Percentiles rank a stretch among this genome's conserved stretches.
Evolutionary conservation across 345 rosid species (phyloP).

Genomic region (Physaria fendleri): DNA sequence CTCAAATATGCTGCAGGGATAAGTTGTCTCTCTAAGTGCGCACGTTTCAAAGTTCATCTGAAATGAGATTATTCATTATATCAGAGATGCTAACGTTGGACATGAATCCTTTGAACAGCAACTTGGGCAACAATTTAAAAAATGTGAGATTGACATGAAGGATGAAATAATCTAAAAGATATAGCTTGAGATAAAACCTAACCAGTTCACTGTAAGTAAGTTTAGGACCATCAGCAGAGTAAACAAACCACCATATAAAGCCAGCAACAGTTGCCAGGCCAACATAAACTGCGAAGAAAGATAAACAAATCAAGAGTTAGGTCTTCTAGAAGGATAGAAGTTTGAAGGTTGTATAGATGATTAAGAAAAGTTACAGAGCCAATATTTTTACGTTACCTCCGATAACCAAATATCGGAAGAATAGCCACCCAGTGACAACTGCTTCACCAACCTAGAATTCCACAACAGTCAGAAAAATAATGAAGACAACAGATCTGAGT

Average conservation of each 20-base stretch:
- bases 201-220: slow-evolving; percentile 87
- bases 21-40: slow-evolving; percentile 71
- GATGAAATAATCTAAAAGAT: neutral
- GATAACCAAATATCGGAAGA: slow-evolving; percentile 94
- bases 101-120: neutral
- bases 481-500: slow-evolving; percentile 2
- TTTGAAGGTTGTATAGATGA: neutral
- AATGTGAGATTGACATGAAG: neutral
- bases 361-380: slow-evolving; percentile 2
- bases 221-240: slow-evolving; percentile 80
- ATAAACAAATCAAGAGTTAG: slow-evolving; percentile 4
- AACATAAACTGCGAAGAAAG: slow-evolving; percentile 71
- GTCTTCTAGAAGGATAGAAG: neutral
- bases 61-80: slow-evolving; percentile 12
- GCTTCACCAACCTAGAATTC: slow-evolving; percentile 86
- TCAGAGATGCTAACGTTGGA: neutral
- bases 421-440: slow-evolving; percentile 95
- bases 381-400: slow-evolving; percentile 62
- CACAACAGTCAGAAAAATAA: slow-evolving; percentile 19
- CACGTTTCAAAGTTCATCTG: slow-evolving; percentile 97
- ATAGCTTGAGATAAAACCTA: slow-evolving; percentile 22
- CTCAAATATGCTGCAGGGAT: slow-evolving; percentile 89
- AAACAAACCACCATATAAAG: slow-evolving; percentile 94
- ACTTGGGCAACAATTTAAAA: neutral
- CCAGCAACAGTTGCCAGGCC: slow-evolving; percentile 99